These are phyloP conservation scores for Candida boleticola DNA, from an alignment of 805 yeast species.

Conservation along the genomic window DNA sequence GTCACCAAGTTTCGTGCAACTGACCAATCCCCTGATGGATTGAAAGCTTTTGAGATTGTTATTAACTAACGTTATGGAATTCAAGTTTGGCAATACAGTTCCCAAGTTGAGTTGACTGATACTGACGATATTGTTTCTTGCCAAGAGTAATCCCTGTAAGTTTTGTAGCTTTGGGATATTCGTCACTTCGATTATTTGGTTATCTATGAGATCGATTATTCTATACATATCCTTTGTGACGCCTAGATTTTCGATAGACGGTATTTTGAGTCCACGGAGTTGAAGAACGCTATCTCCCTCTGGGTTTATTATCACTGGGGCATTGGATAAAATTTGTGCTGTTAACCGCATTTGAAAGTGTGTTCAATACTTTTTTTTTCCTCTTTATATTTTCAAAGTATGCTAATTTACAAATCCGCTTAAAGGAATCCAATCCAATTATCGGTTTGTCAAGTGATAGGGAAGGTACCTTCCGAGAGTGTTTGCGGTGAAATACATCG, in stretches of 20 bases:
- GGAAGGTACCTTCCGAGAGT: no score
- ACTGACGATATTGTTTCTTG: slow-evolving; percentile 56
- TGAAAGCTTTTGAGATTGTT: slow-evolving; percentile 49
- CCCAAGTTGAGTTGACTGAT: slow-evolving; percentile 26
- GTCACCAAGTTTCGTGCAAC: slow-evolving; percentile 42
- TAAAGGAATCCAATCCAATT: no score
- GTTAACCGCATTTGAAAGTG: slow-evolving; percentile 34
- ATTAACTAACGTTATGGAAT: slow-evolving; percentile 49
- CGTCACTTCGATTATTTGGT: slow-evolving; percentile 58
- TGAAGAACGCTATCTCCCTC: slow-evolving; percentile 33
- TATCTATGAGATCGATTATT: slow-evolving; percentile 72
- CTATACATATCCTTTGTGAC: slow-evolving; percentile 35
- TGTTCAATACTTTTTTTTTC: no score
- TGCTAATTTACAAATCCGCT: no score
- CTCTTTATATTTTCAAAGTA: no score
- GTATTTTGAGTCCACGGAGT: slow-evolving; percentile 31
- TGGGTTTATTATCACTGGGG: slow-evolving; percentile 33
- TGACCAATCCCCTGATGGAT: slow-evolving; percentile 38
- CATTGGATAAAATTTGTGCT: slow-evolving; percentile 25
- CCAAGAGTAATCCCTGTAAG: slow-evolving; percentile 54
- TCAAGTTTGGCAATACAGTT: slow-evolving; percentile 44
- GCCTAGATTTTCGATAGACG: slow-evolving; percentile 35
- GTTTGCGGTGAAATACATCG: no score
- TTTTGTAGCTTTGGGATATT: slow-evolving; percentile 44
- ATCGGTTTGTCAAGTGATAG: no score